Evolutionary conservation across 768 basidiomycete genomes (phyloP), one percentile per base, ranked within the genome.

Genomic region (Terana coerulea): DNA sequence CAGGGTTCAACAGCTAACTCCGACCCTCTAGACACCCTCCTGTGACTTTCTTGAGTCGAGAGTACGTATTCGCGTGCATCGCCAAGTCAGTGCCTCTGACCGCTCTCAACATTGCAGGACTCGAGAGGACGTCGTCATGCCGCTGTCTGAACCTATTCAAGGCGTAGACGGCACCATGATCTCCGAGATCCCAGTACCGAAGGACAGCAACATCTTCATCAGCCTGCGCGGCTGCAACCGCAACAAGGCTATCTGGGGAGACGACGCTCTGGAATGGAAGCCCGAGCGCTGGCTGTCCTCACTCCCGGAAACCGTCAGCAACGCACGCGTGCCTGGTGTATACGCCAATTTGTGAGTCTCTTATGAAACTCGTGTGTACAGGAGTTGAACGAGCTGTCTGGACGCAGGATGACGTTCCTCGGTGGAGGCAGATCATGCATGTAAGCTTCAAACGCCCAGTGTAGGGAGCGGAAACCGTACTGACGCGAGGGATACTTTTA

Each of bases 241-340:
- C 11, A 68, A 71, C 5, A 66, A 67, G 29, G 63, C 57, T 0
- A 54, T 75, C 11, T 80, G 76, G 72, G 79, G 80, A 2, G 49
- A 64, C 1, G 69, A 74, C 26, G 72, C 75, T 3, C 64, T 59
- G 14, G 63, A 68, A 29, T 78, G 76, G 53, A 64, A 65, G 12
- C 77, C 75, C 2, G 65, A 69, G 25, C 68, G 76, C 2, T 78
- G 77, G 76, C 50, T 73, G 11, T 53, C 57, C 7, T 30, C 47
- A 0, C 42, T 44, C 21, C 29, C 46, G 3, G 10, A n/a, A 17
- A 17, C 37, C 26, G 46, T 51, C 15, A 37, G 17, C 12, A 24
- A 34, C 3, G 51, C 48, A 22, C 46, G 35, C 12, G 25, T 53
- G 6, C 54, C 44, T 10, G 45, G 43, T 12, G 45, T 48, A 3